Base-by-base conservation (phyloP, 2,329 filamentous ascomycete species). In the Fusarium sororula region DNA sequence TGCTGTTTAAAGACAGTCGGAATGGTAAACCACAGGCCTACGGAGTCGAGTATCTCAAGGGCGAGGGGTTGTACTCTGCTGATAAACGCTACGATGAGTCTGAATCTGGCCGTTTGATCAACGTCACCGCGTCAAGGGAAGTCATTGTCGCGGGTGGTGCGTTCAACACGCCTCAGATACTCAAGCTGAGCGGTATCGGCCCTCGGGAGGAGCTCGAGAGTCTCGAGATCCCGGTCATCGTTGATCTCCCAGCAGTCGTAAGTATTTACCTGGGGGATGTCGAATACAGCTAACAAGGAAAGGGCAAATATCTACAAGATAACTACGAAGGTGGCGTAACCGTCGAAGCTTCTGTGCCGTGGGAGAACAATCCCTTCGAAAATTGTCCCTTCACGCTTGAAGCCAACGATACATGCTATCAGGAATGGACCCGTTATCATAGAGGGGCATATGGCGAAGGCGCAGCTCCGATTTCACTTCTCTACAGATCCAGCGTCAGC, bases 141-240 rank as follows among this genome's bases (percentile, higher is more conserved):
- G 75, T 78, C 8, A 78, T 79, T 11, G 48, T 79, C 1, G 50
- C 77, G 0, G 77, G 72, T 2, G 77, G 77, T 1, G n/a, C 69
- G 3, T 79, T 76, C 45, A 78, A 79, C 20, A 76, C 76, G 0
- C 77, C 77, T 0, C 87, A 90, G 63, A 79, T 89, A 9, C 80
- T 89, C 9, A 87, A 87, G 80, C 82, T 87, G 1, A 87, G 85
- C 42, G 87, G 87, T 7, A 59, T 83, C 38, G 87, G 87, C 0
- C 85, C 85, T 0, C 77, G 78, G 0, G 74, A 70, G 2, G 82
- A 87, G 35, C 79, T 88, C 0, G 64, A 80, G 22, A 73, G 77
- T 45, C 77, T 80, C 18, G 74, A 68, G 2, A 84, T 85, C 47
- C 79, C 83, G 2, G 83, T 90, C 9, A 66, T 90, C 30, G 80